Evolutionary conservation across 306 rosid genomes (phyloP).

Genomic region (Corylus avellana): DNA sequence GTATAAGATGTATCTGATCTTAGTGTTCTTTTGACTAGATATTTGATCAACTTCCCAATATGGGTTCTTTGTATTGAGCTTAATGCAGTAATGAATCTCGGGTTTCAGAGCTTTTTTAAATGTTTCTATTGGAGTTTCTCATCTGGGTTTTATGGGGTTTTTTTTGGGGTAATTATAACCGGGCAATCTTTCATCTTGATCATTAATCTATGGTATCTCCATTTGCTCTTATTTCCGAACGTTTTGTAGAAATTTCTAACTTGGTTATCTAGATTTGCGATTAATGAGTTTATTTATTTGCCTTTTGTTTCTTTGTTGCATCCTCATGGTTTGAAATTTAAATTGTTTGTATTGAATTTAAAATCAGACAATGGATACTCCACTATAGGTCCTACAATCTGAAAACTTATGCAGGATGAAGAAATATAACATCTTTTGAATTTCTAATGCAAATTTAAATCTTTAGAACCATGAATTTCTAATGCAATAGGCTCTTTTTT

Average conservation of each 20-base stretch:
- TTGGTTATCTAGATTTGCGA: not conserved
- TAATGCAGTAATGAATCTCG: constrained; percentile 8
- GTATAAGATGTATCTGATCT: constrained; percentile 8
- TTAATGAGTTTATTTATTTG: not conserved
- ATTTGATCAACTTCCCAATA: constrained; percentile 5
- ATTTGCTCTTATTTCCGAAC: not conserved
- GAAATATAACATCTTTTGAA: no score
- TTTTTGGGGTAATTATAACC: not conserved
- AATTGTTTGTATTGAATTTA: constrained; percentile 13
- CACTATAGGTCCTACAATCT: no score
- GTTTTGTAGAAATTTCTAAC: not conserved
- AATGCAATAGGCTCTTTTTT: no score
- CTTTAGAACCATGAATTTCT: no score
- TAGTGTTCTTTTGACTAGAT: constrained; percentile 14
- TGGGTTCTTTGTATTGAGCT: constrained; percentile 21
- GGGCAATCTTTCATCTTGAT: constrained; percentile 24
- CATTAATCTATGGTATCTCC: constrained; percentile 2
- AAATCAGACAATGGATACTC: no score
- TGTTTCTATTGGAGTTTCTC: constrained; percentile 3
- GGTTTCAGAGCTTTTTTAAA: constrained; percentile 18
- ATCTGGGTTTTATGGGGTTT: not conserved
- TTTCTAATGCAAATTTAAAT: no score
- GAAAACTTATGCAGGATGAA: no score
- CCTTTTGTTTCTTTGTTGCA: constrained; percentile 8
- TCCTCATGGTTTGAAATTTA: constrained; percentile 18